These are phyloP conservation scores for Macroventuria anomochaeta DNA, from an alignment of 2,329 filamentous ascomycete species.

Conservation along the genomic window DNA sequence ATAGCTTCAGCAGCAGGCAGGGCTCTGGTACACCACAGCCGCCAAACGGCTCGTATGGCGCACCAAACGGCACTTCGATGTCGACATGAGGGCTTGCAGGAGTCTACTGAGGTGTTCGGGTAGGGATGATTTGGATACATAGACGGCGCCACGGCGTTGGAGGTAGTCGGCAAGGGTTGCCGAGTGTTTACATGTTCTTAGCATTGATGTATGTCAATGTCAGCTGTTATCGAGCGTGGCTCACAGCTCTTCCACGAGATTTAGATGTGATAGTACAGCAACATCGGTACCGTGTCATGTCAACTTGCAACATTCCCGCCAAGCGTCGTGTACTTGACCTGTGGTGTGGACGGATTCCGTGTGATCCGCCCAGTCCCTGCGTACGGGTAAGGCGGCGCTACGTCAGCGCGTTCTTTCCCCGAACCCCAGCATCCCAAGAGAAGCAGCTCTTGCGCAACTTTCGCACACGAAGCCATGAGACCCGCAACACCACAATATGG, in stretches of 20 bases:
- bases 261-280: slow-evolving; percentile 9
- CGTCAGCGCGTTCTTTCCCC: slow-evolving; percentile 19
- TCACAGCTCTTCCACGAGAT: slow-evolving; percentile 1
- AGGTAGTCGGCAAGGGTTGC: slow-evolving; percentile 1
- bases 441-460: slow-evolving; percentile 20
- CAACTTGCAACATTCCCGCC: background rate
- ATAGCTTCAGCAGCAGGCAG: slow-evolving; percentile 42
- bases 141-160: slow-evolving; percentile 27
- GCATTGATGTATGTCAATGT: slow-evolving; percentile 2
- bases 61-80: slow-evolving; percentile 37
- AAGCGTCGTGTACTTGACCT: background rate
- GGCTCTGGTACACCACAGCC: slow-evolving; percentile 49
- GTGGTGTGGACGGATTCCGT: slow-evolving; percentile 7
- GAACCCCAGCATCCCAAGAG: slow-evolving; percentile 21
- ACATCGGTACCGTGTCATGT: background rate
- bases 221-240: slow-evolving; percentile 7
- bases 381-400: slow-evolving; percentile 18
- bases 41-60: slow-evolving; percentile 37
- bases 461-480: slow-evolving; percentile 37
- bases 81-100: slow-evolving; percentile 20
- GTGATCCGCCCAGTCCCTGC: slow-evolving; percentile 29
- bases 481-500: slow-evolving; percentile 63
- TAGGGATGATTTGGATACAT: slow-evolving; percentile 22
- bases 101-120: background rate
- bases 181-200: slow-evolving; percentile 6